Conservation (phyloP, 1,284 basidiomycete genomes). For the Rhodotorula glutinis region DNA sequence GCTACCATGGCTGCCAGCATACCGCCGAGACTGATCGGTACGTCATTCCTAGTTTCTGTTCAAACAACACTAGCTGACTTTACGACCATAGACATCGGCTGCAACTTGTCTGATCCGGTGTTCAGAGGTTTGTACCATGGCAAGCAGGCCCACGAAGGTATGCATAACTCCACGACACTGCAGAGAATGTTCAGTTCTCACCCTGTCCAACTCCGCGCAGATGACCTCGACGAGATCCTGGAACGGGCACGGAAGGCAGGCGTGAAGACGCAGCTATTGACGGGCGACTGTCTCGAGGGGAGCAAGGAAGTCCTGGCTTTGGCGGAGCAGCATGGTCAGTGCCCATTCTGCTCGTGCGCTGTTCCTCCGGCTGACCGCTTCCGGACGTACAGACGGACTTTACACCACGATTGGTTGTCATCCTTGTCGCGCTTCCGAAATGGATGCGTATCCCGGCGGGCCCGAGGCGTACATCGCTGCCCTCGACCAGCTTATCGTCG, state of each 20-base stretch:
- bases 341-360: background rate
- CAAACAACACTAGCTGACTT: background rate
- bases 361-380: background rate
- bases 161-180: too few species aligned
- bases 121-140: constrained; percentile 54
- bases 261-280: constrained; percentile 74
- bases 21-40: background rate
- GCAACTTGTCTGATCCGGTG: constrained; percentile 39
- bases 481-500: constrained; percentile 59
- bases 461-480: constrained; percentile 64
- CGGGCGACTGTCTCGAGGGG: constrained; percentile 71
- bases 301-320: constrained; percentile 62
- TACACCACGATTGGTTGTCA: constrained; percentile 81
- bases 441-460: constrained; percentile 62
- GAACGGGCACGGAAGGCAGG: constrained; percentile 62
- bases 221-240: constrained; percentile 66
- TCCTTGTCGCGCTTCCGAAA: constrained; percentile 76
- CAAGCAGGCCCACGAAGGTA: constrained; percentile 49
- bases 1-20: background rate
- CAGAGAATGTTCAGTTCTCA: background rate
- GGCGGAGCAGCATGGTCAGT: constrained; percentile 59
- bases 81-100: constrained; percentile 34
- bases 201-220: constrained; percentile 45
- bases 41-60: background rate
- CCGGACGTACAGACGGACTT: constrained; percentile 51